These are phyloP conservation scores for Fragaria iinumae DNA, from an alignment of 306 rosid species.

Conservation along the genomic window DNA sequence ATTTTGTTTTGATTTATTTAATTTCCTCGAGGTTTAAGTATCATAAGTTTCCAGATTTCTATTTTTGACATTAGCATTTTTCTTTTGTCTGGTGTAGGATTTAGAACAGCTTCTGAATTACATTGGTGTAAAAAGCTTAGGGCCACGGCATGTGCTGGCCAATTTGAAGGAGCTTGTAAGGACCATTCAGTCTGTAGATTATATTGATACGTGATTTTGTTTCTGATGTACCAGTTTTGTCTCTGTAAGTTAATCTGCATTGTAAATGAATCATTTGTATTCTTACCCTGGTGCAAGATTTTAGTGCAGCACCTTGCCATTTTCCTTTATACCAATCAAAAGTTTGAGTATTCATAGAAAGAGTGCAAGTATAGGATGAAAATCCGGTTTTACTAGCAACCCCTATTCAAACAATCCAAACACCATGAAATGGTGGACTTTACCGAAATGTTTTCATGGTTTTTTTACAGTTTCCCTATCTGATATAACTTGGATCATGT, in stretches of 20 bases:
- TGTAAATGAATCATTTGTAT: slow-evolving; percentile 56
- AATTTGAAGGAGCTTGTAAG: slow-evolving; percentile 92
- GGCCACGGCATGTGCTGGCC: slow-evolving; percentile 84
- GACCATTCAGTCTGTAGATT: slow-evolving; percentile 73
- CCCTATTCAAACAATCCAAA: background rate
- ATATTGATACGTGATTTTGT: slow-evolving; percentile 46
- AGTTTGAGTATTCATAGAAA: background rate
- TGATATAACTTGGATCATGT: background rate
- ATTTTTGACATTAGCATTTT: slow-evolving; percentile 17
- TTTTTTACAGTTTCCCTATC: background rate
- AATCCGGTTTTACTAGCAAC: background rate
- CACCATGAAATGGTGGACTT: background rate
- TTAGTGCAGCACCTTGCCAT: slow-evolving; percentile 55
- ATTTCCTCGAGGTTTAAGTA: background rate
- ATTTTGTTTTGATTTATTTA: background rate
- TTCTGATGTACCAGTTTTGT: slow-evolving; percentile 17
- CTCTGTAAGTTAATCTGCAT: slow-evolving; percentile 23
- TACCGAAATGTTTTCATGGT: background rate
- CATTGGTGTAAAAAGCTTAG: slow-evolving; percentile 83
- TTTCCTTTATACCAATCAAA: slow-evolving; percentile 7
- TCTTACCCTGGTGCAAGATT: slow-evolving; percentile 70
- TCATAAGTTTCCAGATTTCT: background rate
- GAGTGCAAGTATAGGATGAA: background rate
- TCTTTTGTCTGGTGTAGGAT: slow-evolving; percentile 52
- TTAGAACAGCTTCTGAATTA: slow-evolving; percentile 92